A percentile compares a stretch with the other conserved stretches of the same genome.
These are phyloP conservation scores for Nicotiana tabacum DNA, from an alignment of 257 asterid genomes.

Conservation along the genomic window DNA sequence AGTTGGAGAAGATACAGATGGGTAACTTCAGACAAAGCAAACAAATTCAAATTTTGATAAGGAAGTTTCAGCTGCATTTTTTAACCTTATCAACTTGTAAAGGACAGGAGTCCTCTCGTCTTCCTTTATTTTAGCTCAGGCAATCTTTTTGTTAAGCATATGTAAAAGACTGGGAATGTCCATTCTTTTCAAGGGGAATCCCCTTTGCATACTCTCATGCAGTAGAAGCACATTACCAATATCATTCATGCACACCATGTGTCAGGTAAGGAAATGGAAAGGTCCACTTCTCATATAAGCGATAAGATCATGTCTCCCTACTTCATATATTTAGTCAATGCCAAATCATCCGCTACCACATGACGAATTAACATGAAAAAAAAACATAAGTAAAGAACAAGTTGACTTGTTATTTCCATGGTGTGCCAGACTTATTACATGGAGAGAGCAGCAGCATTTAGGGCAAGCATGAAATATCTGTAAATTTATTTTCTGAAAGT, in stretches of 20 bases:
- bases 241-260: not conserved
- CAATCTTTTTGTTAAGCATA: not conserved
- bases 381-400: not conserved
- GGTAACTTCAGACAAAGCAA: not conserved
- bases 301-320: not conserved
- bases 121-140: not conserved
- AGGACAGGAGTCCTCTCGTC: not conserved
- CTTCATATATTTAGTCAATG: not conserved
- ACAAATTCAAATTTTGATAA: not conserved
- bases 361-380: not conserved
- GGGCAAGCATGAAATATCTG: not conserved
- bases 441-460: not conserved
- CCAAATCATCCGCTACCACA: not conserved
- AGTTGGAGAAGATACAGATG: not conserved
- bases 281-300: not conserved
- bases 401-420: not conserved
- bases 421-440: not conserved
- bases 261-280: not conserved
- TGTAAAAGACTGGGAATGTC: not conserved
- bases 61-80: not conserved
- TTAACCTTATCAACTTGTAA: not conserved
- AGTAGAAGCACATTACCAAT: not conserved
- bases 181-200: slow-evolving; percentile 1
- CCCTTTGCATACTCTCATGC: not conserved
- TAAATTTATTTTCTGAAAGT: not conserved